These are phyloP conservation scores for Rhizophora mangle DNA, from an alignment of 345 rosid species.

Conservation along the genomic window DNA sequence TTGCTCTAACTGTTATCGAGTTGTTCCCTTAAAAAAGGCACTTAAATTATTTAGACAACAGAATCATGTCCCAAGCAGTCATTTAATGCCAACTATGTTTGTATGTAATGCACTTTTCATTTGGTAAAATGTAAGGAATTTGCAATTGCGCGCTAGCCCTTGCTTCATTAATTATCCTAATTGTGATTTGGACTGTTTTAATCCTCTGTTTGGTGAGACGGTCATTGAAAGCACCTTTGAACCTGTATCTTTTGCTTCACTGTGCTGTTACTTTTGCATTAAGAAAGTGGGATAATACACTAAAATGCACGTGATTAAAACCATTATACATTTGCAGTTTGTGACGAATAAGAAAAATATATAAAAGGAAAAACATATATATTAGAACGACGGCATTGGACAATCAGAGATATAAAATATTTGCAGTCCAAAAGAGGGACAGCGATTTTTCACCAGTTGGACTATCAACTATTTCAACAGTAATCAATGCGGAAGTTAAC, in stretches of 20 bases:
- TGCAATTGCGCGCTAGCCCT: neutral
- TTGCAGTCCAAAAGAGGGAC: neutral
- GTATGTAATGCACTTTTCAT: no score
- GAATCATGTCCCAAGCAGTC: no score
- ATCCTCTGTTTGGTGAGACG: conserved; percentile 29
- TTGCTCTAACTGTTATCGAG: no score
- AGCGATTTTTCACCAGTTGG: neutral
- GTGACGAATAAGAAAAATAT: no score
- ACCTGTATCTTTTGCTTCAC: conserved; percentile 21
- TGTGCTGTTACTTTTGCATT: conserved; percentile 11
- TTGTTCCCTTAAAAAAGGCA: no score
- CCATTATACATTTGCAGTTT: no score
- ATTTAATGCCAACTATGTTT: no score
- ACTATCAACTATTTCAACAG: neutral
- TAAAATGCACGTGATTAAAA: no score
- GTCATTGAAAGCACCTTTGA: conserved; percentile 23
- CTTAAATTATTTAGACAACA: no score
- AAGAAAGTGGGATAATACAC: conserved; percentile 1
- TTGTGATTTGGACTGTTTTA: conserved; percentile 20
- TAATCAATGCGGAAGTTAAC: neutral
- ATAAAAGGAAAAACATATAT: no score
- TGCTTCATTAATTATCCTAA: conserved; percentile 7
- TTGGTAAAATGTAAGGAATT: neutral
- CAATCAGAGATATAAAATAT: neutral
- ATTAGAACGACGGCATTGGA: no score